Evolutionary conservation across 2,329 filamentous ascomycete genomes (phyloP), one percentile per base, ranked within the genome.

Genomic region (Verticillium albo-atrum): DNA sequence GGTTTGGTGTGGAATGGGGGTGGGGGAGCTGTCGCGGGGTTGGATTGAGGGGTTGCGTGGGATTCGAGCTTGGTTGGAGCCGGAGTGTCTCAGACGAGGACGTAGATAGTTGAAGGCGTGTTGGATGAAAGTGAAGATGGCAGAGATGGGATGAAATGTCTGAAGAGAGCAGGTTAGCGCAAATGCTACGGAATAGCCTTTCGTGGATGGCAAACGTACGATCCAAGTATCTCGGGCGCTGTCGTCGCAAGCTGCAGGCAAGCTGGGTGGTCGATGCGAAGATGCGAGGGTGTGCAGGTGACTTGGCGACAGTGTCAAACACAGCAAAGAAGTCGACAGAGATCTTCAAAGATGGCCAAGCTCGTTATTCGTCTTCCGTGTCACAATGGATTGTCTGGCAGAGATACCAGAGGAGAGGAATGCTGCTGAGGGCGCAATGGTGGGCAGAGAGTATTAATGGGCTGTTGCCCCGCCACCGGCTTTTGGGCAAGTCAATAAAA

Each of bases 381-480:
- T n/a, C 42, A 50, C 42, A 50, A 50, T 50, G 20, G 10, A 50
- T 50, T 50, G 42, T 50, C n/a, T 12, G n/a, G 42, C 20, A 50
- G 20, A 50, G 42, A 20, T 50, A 50, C 20, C 42, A 50, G 42
- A 50, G 20, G 42, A 23, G 42, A 50, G 42, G 42, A 50, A 50
- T 50, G 42, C 14, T 23, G n/a, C 20, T 12, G 42, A 50, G 17
- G 42, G 42, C 42, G 10, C n/a, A 50, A 25, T 20, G 42, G 42
- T 50, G 42, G 42, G 26, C 51, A 53, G 26, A 53, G 51, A 53
- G 51, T 53, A 53, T 53, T 77, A 77, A 73, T 62, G 66, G 64
- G 62, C 68, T 68, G 78, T 79, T 80, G 77, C 77, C 78, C 77
- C 74, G 78, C 78, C 78, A 81, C 76, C 73, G 59, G 62, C 60